These are phyloP conservation scores for Trichomonas gallinae DNA, from an alignment of 208 protist genomes.

Conservation along the genomic window DNA sequence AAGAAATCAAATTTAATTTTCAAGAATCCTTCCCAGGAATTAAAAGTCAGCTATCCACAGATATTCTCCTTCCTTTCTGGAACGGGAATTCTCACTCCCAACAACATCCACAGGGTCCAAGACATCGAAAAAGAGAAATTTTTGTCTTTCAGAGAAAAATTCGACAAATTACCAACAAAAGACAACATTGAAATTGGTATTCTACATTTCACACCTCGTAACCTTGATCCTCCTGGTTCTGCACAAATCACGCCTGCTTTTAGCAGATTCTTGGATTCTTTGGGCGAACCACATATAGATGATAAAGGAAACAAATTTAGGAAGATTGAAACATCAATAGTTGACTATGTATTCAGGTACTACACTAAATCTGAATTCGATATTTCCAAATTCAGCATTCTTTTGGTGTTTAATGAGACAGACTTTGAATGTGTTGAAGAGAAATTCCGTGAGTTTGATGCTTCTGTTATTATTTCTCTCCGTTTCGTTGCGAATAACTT, in stretches of 20 bases:
- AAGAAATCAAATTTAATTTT: neutral
- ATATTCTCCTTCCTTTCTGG: neutral
- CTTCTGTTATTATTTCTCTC: neutral
- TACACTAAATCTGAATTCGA: too few species aligned
- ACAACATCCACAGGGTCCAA: neutral
- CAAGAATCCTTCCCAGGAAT: neutral
- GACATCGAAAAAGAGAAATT: neutral
- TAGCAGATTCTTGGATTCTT: neutral
- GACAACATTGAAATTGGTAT: neutral
- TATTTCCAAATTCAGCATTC: neutral
- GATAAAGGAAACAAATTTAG: neutral
- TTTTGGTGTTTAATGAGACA: neutral
- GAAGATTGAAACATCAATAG: neutral
- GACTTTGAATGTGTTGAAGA: neutral
- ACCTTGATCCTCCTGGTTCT: neutral
- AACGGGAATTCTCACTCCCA: neutral
- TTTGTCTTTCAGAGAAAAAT: neutral
- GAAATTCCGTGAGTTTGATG: neutral
- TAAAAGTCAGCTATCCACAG: neutral
- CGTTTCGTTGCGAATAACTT: neutral
- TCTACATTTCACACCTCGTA: neutral
- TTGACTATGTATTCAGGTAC: too few species aligned
- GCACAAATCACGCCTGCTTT: neutral
- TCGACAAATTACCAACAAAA: neutral
- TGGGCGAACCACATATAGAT: neutral